A percentile compares a stretch with the other conserved stretches of the same genome.
Evolutionary conservation across 257 asterid genomes (phyloP).

Genomic region (Nicotiana undulata): DNA sequence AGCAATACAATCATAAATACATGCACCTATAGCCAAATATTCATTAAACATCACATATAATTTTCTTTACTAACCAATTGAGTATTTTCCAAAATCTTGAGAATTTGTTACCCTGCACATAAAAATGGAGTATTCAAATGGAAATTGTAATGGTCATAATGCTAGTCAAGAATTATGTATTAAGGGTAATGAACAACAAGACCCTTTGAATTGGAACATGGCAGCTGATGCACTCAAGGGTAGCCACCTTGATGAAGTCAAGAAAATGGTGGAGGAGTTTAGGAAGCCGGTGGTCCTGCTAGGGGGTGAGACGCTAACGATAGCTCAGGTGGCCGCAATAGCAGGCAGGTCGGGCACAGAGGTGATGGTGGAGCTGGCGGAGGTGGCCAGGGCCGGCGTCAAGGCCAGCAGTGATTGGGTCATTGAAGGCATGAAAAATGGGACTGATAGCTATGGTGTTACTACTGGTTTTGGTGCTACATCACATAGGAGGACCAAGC

Average conservation of each 20-base stretch:
- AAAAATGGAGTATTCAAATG: conserved; percentile 6
- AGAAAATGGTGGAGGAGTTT: conserved; percentile 30
- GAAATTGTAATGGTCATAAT: conserved; percentile 1
- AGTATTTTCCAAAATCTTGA: neutral
- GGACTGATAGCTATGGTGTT: conserved; percentile 35
- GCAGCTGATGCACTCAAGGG: conserved; percentile 35
- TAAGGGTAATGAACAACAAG: neutral
- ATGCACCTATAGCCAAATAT: neutral
- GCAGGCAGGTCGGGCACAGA: conserved; percentile 10
- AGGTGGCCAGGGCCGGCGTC: conserved; percentile 30
- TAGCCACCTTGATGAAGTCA: conserved; percentile 30
- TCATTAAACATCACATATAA: neutral
- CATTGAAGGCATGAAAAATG: conserved; percentile 26
- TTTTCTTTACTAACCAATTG: neutral
- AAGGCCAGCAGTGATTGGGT: conserved; percentile 46
- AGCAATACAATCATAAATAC: neutral
- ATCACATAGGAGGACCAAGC: conserved; percentile 32
- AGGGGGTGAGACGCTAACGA: conserved; percentile 32
- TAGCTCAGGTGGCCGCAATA: conserved; percentile 34
- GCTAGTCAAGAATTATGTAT: conserved; percentile 8
- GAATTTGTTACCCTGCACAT: neutral
- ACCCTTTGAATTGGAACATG: conserved; percentile 33
- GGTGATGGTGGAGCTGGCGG: conserved; percentile 29
- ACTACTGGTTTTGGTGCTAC: conserved; percentile 45
- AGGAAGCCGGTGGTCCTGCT: conserved; percentile 24